These are phyloP conservation scores for Setaria italica DNA, from an alignment of 202 grass and related monocot genomes.

Conservation along the genomic window DNA sequence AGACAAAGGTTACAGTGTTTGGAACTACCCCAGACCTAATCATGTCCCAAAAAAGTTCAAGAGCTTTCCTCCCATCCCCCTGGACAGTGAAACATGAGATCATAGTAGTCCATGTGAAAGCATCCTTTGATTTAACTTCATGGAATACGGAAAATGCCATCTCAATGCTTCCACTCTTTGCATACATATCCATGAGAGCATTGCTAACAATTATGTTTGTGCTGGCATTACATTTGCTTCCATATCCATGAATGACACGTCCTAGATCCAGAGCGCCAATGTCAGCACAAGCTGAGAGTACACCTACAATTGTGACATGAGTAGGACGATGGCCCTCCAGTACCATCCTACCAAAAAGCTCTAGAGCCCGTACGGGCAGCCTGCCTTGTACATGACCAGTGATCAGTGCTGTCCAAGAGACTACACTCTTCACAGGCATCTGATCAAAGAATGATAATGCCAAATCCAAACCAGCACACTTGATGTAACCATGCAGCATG, in stretches of 20 bases:
- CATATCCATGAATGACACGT: constrained; percentile 54
- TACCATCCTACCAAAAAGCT: constrained; percentile 66
- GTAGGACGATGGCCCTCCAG: constrained; percentile 54
- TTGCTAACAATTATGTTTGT: constrained; percentile 59
- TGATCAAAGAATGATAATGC: constrained; percentile 54
- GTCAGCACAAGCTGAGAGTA: constrained; percentile 69
- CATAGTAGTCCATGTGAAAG: constrained; percentile 88
- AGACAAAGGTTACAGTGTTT: constrained; percentile 68
- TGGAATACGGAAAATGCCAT: constrained; percentile 60
- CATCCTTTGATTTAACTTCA: constrained; percentile 58
- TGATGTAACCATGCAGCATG: constrained; percentile 64
- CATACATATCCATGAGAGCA: constrained; percentile 84
- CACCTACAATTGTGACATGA: constrained; percentile 56
- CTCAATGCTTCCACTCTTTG: constrained; percentile 67
- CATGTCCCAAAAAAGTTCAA: constrained; percentile 68
- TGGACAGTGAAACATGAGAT: constrained; percentile 75
- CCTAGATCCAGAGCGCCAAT: constrained; percentile 71
- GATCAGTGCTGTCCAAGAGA: constrained; percentile 64
- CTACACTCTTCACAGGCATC: constrained; percentile 46
- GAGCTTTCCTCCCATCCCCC: constrained; percentile 54
- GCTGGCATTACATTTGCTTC: constrained; percentile 50
- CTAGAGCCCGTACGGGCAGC: constrained; percentile 52
- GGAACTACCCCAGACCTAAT: constrained; percentile 55
- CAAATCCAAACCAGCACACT: constrained; percentile 45
- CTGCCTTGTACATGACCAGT: constrained; percentile 65